Evolutionary conservation across 495 filamentous ascomycete species (phyloP).

Genomic region (Halenospora varia): DNA sequence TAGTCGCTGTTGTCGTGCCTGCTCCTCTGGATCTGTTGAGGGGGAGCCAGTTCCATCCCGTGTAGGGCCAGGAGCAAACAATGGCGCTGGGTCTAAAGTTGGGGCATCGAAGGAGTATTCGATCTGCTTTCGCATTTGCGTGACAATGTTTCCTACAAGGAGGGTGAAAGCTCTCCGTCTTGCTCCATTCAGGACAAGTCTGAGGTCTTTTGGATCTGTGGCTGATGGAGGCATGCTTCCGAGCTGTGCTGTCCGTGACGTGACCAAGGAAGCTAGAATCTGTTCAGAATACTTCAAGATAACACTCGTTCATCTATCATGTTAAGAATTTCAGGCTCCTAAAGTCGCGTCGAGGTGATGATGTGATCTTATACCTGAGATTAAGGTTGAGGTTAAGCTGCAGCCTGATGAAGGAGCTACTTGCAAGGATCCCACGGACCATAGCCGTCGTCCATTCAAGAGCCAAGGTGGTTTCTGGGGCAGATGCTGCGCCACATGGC

Average conservation of each 20-base stretch:
- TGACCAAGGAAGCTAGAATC: too few relatives aligned
- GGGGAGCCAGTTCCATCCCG: neutral
- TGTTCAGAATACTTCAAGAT: too few relatives aligned
- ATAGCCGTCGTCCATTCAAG: too few relatives aligned
- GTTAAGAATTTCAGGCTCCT: neutral
- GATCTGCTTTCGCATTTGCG: slow-evolving; percentile 20
- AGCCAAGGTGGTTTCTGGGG: neutral
- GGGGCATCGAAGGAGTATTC: slow-evolving; percentile 18
- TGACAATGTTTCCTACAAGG: slow-evolving; percentile 12
- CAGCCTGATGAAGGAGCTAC: neutral
- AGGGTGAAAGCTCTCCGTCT: slow-evolving; percentile 13
- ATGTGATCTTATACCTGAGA: neutral
- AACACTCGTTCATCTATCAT: too few relatives aligned
- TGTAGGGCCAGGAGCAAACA: neutral
- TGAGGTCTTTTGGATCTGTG: slow-evolving; percentile 23
- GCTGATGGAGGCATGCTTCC: slow-evolving; percentile 15
- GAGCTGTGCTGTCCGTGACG: too few relatives aligned
- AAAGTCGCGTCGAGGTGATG: neutral
- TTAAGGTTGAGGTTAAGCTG: neutral
- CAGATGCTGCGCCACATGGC: neutral
- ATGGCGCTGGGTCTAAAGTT: neutral
- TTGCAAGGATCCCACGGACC: neutral
- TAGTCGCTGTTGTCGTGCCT: slow-evolving; percentile 11
- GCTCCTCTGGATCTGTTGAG: slow-evolving; percentile 1
- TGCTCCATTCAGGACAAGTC: slow-evolving; percentile 19